Evolutionary conservation across 2,329 filamentous ascomycete species (phyloP), one percentile per base, ranked within the genome.

Genomic region (Tympanopsis confertula): DNA sequence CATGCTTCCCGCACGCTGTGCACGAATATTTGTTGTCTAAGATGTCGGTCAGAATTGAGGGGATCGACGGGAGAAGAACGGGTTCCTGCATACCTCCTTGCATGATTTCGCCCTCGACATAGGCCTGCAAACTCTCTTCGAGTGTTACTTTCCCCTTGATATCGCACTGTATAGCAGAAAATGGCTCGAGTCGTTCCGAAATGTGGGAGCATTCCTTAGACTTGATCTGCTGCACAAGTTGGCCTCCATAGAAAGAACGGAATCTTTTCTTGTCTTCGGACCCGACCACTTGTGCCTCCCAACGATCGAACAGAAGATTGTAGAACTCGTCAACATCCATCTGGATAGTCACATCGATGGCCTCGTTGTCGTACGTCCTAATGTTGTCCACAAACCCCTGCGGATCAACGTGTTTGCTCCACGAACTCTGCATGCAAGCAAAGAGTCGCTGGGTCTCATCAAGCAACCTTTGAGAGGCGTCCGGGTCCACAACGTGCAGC

Each of bases 261-360:
- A 98, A 82, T 17, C 61, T 63, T 45, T 74, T 78, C 57, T 85
- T 94, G 22, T 77, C 74, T n/a, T 77, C 69, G 2, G 67, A 58
- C 7, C 72, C 70, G 14, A 71, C 57, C 45, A 96, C 75, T 50
- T 94, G 86, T 5, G 76, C 74, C 53, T 98, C 93, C 74, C 87
- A 87, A 19, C 87, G 76, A 55, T 94, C 87, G 48, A 96, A 91
- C 0, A 98, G 70, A 4, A 94, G 70, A 50, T 91, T 94, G 63
- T 93, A 96, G 54, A 96, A 98, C 54, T 95, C 88, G 48, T 96
- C 91, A 4, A 95, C 91, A 53, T 98, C 91, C 86, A 98, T 96
- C 57, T 98, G 91, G 41, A 84, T 77, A 39, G 80, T 77, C 19
- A 93, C 80, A 56, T 96, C 87, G 44, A 98, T 93, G 13, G 74